Conservation (phyloP, 495 filamentous ascomycete genomes). For the Aspergillus funiculosus region DNA sequence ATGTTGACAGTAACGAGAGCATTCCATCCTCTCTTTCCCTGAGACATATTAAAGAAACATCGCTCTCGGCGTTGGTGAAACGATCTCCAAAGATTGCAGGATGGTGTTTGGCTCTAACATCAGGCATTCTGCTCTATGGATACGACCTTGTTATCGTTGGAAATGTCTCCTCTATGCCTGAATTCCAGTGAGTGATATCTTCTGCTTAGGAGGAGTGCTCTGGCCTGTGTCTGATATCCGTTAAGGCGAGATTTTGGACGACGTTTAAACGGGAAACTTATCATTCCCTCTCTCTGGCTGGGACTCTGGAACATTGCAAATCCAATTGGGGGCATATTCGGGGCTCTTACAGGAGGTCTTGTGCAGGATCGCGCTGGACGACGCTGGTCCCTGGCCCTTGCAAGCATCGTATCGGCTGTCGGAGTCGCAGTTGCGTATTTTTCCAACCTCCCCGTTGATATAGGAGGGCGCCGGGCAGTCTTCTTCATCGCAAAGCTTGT, state of each 20-base stretch:
- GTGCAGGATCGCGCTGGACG: constrained; percentile 41
- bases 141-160: constrained; percentile 47
- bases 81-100: constrained; percentile 20
- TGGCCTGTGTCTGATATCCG: constrained; percentile 4
- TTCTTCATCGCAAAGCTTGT: constrained; percentile 33
- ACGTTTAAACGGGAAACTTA: constrained; percentile 28
- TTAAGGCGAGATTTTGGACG: constrained; percentile 33
- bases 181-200: constrained; percentile 29
- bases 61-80: constrained; percentile 6
- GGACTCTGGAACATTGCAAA: constrained; percentile 39
- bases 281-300: constrained; percentile 45
- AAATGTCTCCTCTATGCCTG: constrained; percentile 41
- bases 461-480: constrained; percentile 24
- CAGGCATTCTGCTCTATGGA: constrained; percentile 40
- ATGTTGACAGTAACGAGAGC: not conserved
- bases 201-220: not conserved
- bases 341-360: constrained; percentile 33
- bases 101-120: constrained; percentile 29
- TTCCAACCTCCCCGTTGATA: constrained; percentile 25
- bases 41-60: not conserved
- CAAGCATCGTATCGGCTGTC: constrained; percentile 33
- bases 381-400: constrained; percentile 29
- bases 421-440: constrained; percentile 34
- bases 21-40: not conserved
- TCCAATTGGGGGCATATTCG: constrained; percentile 39